Percentiles rank a stretch among this genome's conserved stretches.
Evolutionary conservation across 768 basidiomycete species (phyloP).

Genomic region (Myochromella boudieri): DNA sequence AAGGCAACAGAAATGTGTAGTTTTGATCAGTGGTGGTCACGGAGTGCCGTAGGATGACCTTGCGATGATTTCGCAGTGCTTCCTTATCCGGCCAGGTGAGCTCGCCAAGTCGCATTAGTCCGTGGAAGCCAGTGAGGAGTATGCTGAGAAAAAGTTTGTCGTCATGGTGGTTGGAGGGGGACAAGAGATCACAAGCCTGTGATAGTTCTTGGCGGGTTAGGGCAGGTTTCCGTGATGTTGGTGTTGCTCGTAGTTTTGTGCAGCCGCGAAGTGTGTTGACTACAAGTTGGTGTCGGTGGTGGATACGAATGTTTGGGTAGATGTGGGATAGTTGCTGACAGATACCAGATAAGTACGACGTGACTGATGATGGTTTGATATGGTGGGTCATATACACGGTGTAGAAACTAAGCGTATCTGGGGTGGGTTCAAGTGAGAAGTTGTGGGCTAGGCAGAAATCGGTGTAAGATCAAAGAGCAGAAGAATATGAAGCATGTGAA

Average conservation of each 20-base stretch:
- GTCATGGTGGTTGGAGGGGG: background rate
- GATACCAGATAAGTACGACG: constrained; percentile 37
- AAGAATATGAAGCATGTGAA: background rate
- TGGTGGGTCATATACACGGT: constrained; percentile 33
- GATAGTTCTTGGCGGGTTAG: background rate
- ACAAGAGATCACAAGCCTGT: background rate
- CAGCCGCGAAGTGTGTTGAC: constrained; percentile 21
- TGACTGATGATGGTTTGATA: constrained; percentile 35
- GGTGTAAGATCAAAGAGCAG: constrained; percentile 30
- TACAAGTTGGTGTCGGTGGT: constrained; percentile 22
- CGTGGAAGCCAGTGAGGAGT: background rate
- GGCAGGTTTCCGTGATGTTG: background rate
- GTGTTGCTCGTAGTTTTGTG: background rate
- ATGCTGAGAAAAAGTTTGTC: background rate
- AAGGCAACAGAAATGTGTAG: constrained; percentile 9
- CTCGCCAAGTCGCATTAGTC: background rate
- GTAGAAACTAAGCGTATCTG: constrained; percentile 36
- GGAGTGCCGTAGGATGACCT: constrained; percentile 1
- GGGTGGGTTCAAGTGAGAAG: constrained; percentile 33
- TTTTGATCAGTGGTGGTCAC: background rate
- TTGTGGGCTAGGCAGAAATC: constrained; percentile 30
- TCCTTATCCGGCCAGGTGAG: constrained; percentile 22
- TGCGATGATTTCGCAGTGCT: constrained; percentile 5
- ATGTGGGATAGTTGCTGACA: constrained; percentile 28
- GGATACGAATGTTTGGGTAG: constrained; percentile 27